Base-by-base conservation (phyloP, 2,329 filamentous ascomycete species). In the Dothiorella sarmentorum region DNA sequence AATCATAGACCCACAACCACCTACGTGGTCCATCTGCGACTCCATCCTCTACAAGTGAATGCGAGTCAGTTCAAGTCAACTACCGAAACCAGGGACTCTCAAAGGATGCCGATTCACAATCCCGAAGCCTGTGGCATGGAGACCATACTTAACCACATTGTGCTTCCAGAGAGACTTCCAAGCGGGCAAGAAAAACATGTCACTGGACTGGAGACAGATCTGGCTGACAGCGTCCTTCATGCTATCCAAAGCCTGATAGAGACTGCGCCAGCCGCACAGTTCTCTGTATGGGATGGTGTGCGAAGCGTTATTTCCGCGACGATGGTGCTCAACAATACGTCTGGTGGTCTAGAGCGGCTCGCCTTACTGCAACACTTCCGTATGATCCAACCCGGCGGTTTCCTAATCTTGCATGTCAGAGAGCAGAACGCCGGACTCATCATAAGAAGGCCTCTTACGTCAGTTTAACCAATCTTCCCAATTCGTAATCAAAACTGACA, bases 341-440 rank as follows among this genome's bases (percentile, higher is more conserved):
- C n/a, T n/a, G n/a, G n/a, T 9, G 63, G 66, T 7, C 63, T 61
- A 15, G 43, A 29, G 22, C 24, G 43, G 2, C 62, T 71, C 3
- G 63, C 61, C 7, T 49, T 72, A 7, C 2, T 63, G 1, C 60
- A 62, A 15, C 65, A 67, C 43, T 56, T 72, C 4, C 56, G 52
- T 5, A 26, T 59, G 9, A 40, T 72, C 1, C 31, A 55, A 1
- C 35, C 24, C 1, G 35, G 49, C 3, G 57, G 71, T 26, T 63
- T 72, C 20, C 63, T 82, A 3, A 70, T 81, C 5, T 53, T 81
- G 0, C 71, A 80, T 45, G 61, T 82, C n/a, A 64, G 66, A 0
- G 72, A 78, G 58, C 80, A 82, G 61, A 82, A 83, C 64, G 75
- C 77, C 1, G 79, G 70, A 10, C 52, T 82, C 2, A 62, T 82